These are phyloP conservation scores for Chaetoceros tenuissimus DNA, from an alignment of 108 stramenopile species.

Conservation along the genomic window DNA sequence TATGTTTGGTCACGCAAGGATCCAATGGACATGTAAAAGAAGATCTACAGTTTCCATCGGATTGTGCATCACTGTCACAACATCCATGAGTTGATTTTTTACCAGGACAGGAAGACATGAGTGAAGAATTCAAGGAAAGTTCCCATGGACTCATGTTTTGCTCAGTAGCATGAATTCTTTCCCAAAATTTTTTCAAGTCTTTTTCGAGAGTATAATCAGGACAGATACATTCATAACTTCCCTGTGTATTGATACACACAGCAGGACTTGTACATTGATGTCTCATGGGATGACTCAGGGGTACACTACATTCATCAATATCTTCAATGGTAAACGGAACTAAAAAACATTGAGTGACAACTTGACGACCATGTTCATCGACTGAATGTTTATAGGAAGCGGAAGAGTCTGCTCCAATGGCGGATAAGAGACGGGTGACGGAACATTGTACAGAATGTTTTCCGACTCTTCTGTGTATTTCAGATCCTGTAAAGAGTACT, in stretches of 20 bases:
- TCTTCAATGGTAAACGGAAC: constrained; percentile 83
- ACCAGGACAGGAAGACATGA: constrained; percentile 42
- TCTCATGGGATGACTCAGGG: constrained; percentile 51
- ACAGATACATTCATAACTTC: constrained; percentile 88
- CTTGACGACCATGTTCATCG: constrained; percentile 33
- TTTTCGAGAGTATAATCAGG: constrained; percentile 12
- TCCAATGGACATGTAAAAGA: constrained; percentile 61
- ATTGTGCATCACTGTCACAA: constrained; percentile 35
- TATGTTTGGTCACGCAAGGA: constrained; percentile 36
- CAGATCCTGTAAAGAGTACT: constrained; percentile 70
- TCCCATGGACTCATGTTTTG: constrained; percentile 52
- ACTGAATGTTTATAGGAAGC: constrained; percentile 1
- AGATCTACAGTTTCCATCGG: constrained; percentile 54
- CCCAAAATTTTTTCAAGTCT: constrained; percentile 33
- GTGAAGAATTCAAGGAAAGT: constrained; percentile 31
- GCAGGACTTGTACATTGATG: constrained; percentile 64
- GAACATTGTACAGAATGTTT: constrained; percentile 58
- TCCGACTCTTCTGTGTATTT: constrained; percentile 77
- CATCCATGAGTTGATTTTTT: constrained; percentile 43
- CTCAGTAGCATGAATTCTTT: neutral
- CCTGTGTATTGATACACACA: constrained; percentile 80
- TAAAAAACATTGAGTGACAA: constrained; percentile 70
- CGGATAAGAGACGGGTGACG: constrained; percentile 56
- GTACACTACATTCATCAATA: constrained; percentile 80
- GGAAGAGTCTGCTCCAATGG: constrained; percentile 6